Conservation (phyloP, 352 stramenopile genomes). For the Phytophthora hybrid region DNA sequence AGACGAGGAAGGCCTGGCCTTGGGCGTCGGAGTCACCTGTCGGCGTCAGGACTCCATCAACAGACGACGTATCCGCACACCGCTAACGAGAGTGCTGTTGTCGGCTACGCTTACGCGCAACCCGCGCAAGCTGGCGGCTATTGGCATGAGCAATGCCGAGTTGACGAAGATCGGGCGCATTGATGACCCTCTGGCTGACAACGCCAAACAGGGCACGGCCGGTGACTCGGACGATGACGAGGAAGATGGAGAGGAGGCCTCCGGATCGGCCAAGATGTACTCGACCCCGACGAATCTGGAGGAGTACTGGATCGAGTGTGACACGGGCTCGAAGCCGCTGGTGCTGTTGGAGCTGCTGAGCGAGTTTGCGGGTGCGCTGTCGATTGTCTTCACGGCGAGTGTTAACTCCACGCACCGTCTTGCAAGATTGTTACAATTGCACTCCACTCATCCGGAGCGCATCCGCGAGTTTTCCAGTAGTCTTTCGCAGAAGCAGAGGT, state of each 20-base stretch:
- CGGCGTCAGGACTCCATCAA: conserved; percentile 84
- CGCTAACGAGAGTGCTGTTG: conserved; percentile 96
- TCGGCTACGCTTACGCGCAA: conserved; percentile 98
- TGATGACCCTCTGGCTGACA: conserved; percentile 70
- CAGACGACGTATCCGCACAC: conserved; percentile 75
- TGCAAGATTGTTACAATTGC: conserved; percentile 94
- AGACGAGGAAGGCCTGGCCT: conserved; percentile 36
- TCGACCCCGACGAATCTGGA: conserved; percentile 79
- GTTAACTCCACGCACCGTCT: conserved; percentile 97
- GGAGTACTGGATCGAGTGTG: conserved; percentile 94
- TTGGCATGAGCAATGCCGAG: conserved; percentile 96
- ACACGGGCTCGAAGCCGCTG: conserved; percentile 95
- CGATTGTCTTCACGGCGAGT: conserved; percentile 97
- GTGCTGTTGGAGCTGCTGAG: conserved; percentile 94
- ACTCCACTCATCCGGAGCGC: conserved; percentile 56
- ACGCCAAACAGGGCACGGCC: conserved; percentile 61
- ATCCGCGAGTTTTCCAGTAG: conserved; percentile 86
- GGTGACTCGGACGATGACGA: conserved; percentile 41
- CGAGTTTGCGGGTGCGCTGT: conserved; percentile 73
- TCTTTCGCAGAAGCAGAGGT: conserved; percentile 84
- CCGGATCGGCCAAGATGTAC: conserved; percentile 63
- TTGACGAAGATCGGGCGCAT: conserved; percentile 89
- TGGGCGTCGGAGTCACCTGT: conserved; percentile 58
- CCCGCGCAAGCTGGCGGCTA: conserved; percentile 95
- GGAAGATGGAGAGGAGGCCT: conserved; percentile 32